Conservation (phyloP, 495 filamentous ascomycete genomes). For the Hypoxylon lienhwacheense region DNA sequence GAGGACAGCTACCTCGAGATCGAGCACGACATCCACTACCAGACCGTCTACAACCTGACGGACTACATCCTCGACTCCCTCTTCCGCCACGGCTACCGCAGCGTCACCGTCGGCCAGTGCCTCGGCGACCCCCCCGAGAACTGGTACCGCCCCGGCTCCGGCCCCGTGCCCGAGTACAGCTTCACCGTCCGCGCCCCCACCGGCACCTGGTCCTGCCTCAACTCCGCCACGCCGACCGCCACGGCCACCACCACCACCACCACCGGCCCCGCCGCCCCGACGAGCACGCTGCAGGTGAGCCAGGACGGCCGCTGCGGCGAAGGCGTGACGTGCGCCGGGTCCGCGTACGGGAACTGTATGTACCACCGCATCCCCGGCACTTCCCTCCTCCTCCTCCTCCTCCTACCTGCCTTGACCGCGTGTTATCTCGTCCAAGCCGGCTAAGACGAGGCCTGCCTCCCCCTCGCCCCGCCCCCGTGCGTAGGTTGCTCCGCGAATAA, state of each 20-base stretch:
- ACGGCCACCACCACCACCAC: slow-evolving; percentile 28
- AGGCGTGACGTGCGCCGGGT: slow-evolving; percentile 53
- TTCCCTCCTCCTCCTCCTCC: no score
- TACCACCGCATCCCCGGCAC: slow-evolving; percentile 17
- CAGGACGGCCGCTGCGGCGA: slow-evolving; percentile 57
- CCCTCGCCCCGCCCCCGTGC: no score
- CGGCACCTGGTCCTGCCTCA: slow-evolving; percentile 32
- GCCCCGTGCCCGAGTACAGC: slow-evolving; percentile 31
- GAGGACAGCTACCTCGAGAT: slow-evolving; percentile 64
- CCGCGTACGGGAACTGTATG: slow-evolving; percentile 44
- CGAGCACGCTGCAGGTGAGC: slow-evolving; percentile 43
- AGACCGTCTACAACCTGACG: slow-evolving; percentile 76
- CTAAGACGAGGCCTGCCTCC: no score
- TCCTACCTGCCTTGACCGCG: no score
- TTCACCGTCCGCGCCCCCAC: slow-evolving; percentile 31
- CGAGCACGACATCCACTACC: slow-evolving; percentile 77
- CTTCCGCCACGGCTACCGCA: slow-evolving; percentile 58
- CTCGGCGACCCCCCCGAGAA: slow-evolving; percentile 67
- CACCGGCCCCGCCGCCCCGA: slow-evolving; percentile 23
- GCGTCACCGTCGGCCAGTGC: slow-evolving; percentile 75
- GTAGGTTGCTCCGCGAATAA: slow-evolving; percentile 49
- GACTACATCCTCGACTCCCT: slow-evolving; percentile 69
- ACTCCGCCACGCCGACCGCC: slow-evolving; percentile 24
- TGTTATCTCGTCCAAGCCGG: no score
- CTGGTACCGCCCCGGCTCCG: slow-evolving; percentile 63